Percentiles rank a stretch among this genome's conserved stretches.
Conservation (phyloP, 768 basidiomycete species). For the Tricholomella constricta region DNA sequence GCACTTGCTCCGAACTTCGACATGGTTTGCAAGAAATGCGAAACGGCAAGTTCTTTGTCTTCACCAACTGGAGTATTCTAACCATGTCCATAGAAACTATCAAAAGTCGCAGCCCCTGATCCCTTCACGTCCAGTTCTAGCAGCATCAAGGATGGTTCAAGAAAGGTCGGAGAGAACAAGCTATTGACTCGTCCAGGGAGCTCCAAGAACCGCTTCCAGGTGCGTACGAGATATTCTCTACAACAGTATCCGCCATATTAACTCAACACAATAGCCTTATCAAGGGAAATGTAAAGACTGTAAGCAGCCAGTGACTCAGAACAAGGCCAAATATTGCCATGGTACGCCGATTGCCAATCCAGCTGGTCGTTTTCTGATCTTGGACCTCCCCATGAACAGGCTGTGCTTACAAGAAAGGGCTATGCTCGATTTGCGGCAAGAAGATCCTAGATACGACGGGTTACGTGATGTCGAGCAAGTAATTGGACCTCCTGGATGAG, state of each 20-base stretch:
- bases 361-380: neutral
- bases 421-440: conserved; percentile 88
- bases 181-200: conserved; percentile 68
- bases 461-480: conserved; percentile 87
- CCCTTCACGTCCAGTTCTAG: conserved; percentile 75
- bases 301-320: conserved; percentile 82
- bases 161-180: conserved; percentile 87
- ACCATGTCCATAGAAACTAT: conserved; percentile 70
- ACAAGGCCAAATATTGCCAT: conserved; percentile 88
- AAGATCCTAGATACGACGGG: conserved; percentile 81
- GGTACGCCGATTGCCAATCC: conserved; percentile 44
- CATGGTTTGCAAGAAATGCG: conserved; percentile 92
- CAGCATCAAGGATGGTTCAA: conserved; percentile 77
- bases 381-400: conserved; percentile 43
- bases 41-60: conserved; percentile 50
- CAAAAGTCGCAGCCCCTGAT: conserved; percentile 87
- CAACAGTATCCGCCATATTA: conserved; percentile 17
- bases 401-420: conserved; percentile 85
- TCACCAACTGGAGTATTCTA: conserved; percentile 9
- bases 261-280: conserved; percentile 63
- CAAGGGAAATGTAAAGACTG: conserved; percentile 87
- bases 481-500: conserved; percentile 13
- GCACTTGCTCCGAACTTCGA: conserved; percentile 22
- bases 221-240: conserved; percentile 32
- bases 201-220: conserved; percentile 79